Conservation (phyloP, 768 basidiomycete genomes). For the Hemileccinum rubropunctum region DNA sequence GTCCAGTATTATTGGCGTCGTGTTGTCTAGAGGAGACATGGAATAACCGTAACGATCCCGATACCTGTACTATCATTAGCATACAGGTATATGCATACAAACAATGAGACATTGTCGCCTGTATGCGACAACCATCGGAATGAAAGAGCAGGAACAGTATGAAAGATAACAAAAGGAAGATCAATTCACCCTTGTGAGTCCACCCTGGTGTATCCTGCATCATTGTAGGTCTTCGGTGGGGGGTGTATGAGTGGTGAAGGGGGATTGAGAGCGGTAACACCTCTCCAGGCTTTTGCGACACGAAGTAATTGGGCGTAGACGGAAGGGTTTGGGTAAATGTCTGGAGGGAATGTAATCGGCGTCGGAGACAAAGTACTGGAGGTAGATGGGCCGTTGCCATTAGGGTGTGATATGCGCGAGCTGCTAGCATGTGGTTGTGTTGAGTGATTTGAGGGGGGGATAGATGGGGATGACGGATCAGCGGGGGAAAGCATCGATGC, state of each 20-base stretch:
- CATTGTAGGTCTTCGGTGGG: conserved; percentile 24
- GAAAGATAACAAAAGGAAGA: background rate
- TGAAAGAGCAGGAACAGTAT: background rate
- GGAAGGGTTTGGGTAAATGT: conserved; percentile 30
- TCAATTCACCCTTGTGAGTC: conserved; percentile 29
- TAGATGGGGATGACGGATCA: conserved; percentile 19
- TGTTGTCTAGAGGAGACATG: conserved; percentile 28
- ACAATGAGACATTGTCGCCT: conserved; percentile 11
- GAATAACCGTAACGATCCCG: conserved; percentile 27
- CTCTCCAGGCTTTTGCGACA: conserved; percentile 66
- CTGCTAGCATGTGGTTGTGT: conserved; percentile 15
- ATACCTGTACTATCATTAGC: conserved; percentile 25
- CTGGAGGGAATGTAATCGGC: conserved; percentile 38
- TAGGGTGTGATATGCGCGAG: conserved; percentile 17
- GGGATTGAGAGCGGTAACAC: conserved; percentile 54
- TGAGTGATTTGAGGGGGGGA: conserved; percentile 9
- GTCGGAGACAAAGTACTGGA: conserved; percentile 16
- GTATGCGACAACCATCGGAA: conserved; percentile 9
- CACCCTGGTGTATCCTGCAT: conserved; percentile 20
- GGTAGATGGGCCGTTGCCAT: conserved; percentile 3
- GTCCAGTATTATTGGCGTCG: conserved; percentile 35
- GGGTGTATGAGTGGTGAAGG: conserved; percentile 15
- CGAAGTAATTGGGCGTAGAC: conserved; percentile 50
- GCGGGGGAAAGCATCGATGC: conserved; percentile 34
- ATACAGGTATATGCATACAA: conserved; percentile 11